Evolutionary conservation across 129 eudicot species (phyloP), one percentile per base, ranked within the genome.

Genomic region (Heracleum sosnowskyi): DNA sequence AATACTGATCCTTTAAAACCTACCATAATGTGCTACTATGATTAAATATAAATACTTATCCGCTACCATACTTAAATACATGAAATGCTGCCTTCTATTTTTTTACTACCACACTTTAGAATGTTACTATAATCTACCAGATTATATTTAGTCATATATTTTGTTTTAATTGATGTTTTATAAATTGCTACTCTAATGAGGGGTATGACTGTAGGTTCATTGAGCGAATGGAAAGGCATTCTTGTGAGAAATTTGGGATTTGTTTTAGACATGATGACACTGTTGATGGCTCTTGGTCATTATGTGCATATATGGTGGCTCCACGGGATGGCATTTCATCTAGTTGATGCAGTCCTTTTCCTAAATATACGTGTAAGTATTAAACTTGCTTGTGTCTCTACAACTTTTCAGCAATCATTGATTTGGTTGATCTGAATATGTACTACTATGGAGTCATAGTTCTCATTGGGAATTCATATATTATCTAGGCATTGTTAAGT

Each of bases 311-410:
- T 91, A 69, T 94, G 98, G 98, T 93, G 92, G 93, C 98, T 94
- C 74, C 98, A 91, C 79, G 98, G 98, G 82, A 91, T 94, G 97
- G 87, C 98, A 12, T 94, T 94, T 76, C 98, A 94, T 84, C 97
- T 94, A 70, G 85, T 90, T 63, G 98, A 94, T 84, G 97, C 88
- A 53, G 88, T 94, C 79, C 98, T 94, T 77, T 90, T 91, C 84
- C 82, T 94, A 47, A 94, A 91, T 80, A 94, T 91, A 79, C 96
- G 97, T 66, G 98, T 91, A 87, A 88, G 74, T 88, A 37, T 45
- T 79, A 24, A 63, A 7, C 26, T 78, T 77, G 68, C 68, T 78
- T 39, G 37, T 4, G 7, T 64, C 71, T 42, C 35, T 79, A 41
- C 44, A 34, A 44, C 8, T 62, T 36, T 44, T 75, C 36, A 73